Evolutionary conservation across 2,329 filamentous ascomycete species (phyloP), one percentile per base, ranked within the genome.

Genomic region (Colletotrichum caudatum): DNA sequence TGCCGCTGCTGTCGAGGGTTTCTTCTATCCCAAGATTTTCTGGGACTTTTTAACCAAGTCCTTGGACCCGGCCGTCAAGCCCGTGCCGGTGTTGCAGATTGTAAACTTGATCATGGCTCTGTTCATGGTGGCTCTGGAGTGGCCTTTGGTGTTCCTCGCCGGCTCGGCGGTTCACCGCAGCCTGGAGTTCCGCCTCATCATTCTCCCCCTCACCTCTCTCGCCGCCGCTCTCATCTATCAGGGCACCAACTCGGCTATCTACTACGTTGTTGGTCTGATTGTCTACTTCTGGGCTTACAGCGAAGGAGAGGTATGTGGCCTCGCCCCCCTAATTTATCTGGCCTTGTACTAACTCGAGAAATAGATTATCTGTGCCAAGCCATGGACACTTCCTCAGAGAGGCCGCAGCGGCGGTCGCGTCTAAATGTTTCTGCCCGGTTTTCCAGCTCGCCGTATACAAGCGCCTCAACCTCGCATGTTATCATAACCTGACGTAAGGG

Each of bases 21-120:
- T 96, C 88, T 95, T 99, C 89, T 99, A 95, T 94, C 96, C 96
- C 75, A 99, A 99, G 82, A 92, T 99, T 79, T 97, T 99, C 84
- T 99, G 93, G 92, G 96, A 99, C 83, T 97, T 97, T 81, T 84
- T 96, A 75, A 98, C 95, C 72, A 94, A 94, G 78, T 94, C 94
- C 77, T 90, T 99, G 76, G 94, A 99, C 79, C 87, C 85, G 66
- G 93, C 92, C 60, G 94, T 98, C 73, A 94, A 93, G 78, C 95
- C 95, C 0, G 81, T 96, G n/a, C 96, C 96, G 1, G 86, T 94
- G 62, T 86, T 99, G 20, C 96, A 99, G 81, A 93, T 92, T 78
- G 87, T 98, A 84, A 99, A 99, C 78, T 85, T 99, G 33, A 29
- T 98, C 56, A 87, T 97, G 78, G 95, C 94, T 20, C 76, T 98